Base-by-base conservation (phyloP, 2,329 filamentous ascomycete genomes). In the Raffaelea deltoideospora region DNA sequence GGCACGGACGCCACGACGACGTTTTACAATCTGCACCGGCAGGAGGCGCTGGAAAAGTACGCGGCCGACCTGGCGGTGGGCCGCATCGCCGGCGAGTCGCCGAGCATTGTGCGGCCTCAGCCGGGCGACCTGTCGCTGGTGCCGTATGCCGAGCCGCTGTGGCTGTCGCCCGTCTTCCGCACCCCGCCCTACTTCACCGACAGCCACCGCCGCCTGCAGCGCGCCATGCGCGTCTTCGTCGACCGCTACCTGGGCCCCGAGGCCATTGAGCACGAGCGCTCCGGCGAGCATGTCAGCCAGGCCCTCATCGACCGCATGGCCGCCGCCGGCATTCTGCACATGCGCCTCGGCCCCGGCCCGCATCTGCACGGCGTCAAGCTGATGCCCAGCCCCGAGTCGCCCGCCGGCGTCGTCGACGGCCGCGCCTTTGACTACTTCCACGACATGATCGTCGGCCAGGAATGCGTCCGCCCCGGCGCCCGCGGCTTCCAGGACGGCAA, bases 1-100 rank as follows among this genome's bases (percentile, higher is more conserved):
- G 85, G 85, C 43, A 69, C 74, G 46, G 85, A 93, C 52, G 83
- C 84, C 35, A 93, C 85, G 2, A 62, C 69, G 26, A 79, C 79
- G 39, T 93, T 92, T 59, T 93, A 92, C 71, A 92, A 92, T 63
- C 75, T 94, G 37, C 86, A 94, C 61, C 69, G 85, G 20, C 84
- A 93, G 48, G 85, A 93, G 58, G 82, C 92, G n/a, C 69, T 93
- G 10, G 63, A 76, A 42, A 86, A 86, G 55, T 92, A 92, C 64
- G 60, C 67, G 33, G 66, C 72, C 48, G 65, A 72, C 48, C 69
- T 93, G 15, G 79, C 72, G 56, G 69, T 93, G 48, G 85, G 85
- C 50, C 81, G 73, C 13, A 56, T 93, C 51, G 63, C 74, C 46
- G 79, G 74, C 56, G 83, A 93, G 63, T 76, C 68, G 50, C 69